Base-by-base conservation (phyloP, 257 asterid species). In the Nicotiana obtusifolia region DNA sequence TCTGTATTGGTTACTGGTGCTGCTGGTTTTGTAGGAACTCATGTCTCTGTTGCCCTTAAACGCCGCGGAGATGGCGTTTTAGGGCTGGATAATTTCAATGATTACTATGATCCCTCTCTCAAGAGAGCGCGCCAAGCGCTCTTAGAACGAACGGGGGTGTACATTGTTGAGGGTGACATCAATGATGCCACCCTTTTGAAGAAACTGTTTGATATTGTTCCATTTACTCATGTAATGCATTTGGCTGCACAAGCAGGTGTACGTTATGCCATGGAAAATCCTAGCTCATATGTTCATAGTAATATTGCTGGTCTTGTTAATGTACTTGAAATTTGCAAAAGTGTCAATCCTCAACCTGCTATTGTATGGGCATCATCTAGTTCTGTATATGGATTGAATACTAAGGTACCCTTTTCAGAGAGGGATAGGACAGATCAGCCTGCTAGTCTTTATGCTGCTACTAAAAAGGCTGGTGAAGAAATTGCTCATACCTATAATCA, bases 211-310 rank as follows among this genome's bases (percentile, higher is more conserved):
- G 94, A 88, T 24, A 88, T 94, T 65, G 98, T 94, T 16, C 93
- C 92, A 47, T 95, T 94, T 80, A 92, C 92, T 67, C 99, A 95
- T 84, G 98, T 95, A 57, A 95, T 95, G 99, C 99, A 95, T 88
- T 88, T 95, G 54, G 99, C 99, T 3, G 99, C 99, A 0, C 99
- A 95, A 86, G 99, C 99, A 0, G 99, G 99, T 2, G 99, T 95
- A 0, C 82, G 98, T 3, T 95, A 95, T 26, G 99, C 99, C n/a
- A 93, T 95, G 99, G 95, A 93, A 85, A 95, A 95, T 88, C 99
- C 99, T n/a, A 86, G 97, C 83, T 95, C 99, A 4, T 95, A 95
- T 82, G 97, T 94, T 24, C 99, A 93, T 81, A 93, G 98, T 83
- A 95, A 95, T 82, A 95, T 95, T n/a, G 99, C 99, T 1, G 99